Evolutionary conservation across 352 stramenopile genomes (phyloP), one percentile per base, ranked within the genome.

Genomic region (Pythium grandisporangium): DNA sequence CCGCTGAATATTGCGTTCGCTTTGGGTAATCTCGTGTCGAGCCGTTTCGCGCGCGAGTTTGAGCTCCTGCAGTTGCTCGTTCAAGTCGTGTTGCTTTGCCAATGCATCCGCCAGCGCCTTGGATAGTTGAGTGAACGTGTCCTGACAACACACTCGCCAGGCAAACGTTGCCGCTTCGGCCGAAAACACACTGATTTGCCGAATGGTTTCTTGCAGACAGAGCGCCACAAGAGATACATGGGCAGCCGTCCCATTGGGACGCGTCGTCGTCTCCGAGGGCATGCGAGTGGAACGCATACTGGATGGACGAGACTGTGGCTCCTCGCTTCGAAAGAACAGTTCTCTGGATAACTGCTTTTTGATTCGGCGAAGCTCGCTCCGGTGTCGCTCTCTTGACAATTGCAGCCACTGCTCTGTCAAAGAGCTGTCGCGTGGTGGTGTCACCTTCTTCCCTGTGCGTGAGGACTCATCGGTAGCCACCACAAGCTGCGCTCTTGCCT

Each of bases 171-270:
- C 61, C 4, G 63, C 32, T 20, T 76, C 58, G 10, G 53, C 27
- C 4, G 64, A 68, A 38, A 76, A 68, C 1, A 67, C 49, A 23
- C 51, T 42, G 16, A 63, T 35, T 11, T 47, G 42, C 0, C 61
- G 54, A 20, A 58, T 55, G 0, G 58, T 55, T 25, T 76, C 64
- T 36, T 76, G 61, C 0, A 72, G 37, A 39, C 61, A 72, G 22
- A 76, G 41, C 6, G 54, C 7, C 2, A 70, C 25, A 5, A 75
- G 39, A 7, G 64, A 60, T 11, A 75, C 61, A 27, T 19, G 14
- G 53, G 29, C 5, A 48, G 24, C n/a, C 44, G 6, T 4, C 23
- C 13, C 5, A 45, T 39, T 5, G 30, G 7, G 43, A 22, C 17
- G 45, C 45, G 1, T 16, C 19, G 11, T 38, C 33, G 13, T 16